Base-by-base conservation (phyloP, 805 yeast genomes). In the Candida ipomoeae region DNA sequence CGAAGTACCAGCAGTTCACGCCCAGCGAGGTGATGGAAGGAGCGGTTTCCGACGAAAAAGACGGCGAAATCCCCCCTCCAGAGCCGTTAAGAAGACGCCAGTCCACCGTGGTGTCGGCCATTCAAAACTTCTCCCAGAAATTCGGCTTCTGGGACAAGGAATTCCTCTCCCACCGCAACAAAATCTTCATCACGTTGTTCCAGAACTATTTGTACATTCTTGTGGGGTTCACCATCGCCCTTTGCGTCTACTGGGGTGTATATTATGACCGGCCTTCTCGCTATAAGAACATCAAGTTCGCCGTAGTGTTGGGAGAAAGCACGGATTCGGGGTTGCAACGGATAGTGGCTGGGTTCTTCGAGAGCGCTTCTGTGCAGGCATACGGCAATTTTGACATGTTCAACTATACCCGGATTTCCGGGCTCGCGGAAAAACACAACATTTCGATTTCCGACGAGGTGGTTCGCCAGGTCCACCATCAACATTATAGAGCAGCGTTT, bases 191-290 rank as follows among this genome's bases (percentile, higher is more conserved):
- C 18, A 62, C 67, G 2, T 58, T 64, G 44, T 40, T 56, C 5
- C 43, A 50, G n/a, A 67, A 67, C 56, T 67, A 67, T 40, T 32
- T 55, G 35, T 58, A 21, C 49, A 35, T 65, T 45, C 21, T 60
- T 13, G 44, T 61, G 7, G 67, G 68, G 7, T 66, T 68, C 44
- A 47, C 58, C 15, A 41, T 52, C 4, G 62, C 63, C 1, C 57
- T 68, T 7, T 62, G 64, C 46, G 53, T 68, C n/a, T 68, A 67
- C 48, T 67, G 71, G 71, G 71, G 71, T 10, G 53, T 65, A 1
- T 67, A 65, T 54, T 64, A 56, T 36, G 46, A 59, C 33, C 54
- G 71, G 17, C 38, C 51, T 3, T 34, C 54, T 7, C 52, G 64
- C 7, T 66, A 53, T 48, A 55, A 53, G 44, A 52, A 63, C 43